These are phyloP conservation scores for Pichia sp. DNA, from an alignment of 1,139 yeast genomes.

Conservation along the genomic window DNA sequence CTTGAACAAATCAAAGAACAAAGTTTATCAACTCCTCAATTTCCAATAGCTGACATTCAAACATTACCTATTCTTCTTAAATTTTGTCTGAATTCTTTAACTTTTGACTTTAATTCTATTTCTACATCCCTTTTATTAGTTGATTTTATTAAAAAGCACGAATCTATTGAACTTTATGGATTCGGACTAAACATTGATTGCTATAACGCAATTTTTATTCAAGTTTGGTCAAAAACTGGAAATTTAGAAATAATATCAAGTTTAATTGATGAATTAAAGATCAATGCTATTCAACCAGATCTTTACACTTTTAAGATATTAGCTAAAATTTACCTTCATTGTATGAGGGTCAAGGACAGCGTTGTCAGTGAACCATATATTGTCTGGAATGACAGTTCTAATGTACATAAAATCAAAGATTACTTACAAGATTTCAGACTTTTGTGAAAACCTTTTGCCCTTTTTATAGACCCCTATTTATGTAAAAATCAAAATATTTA, in stretches of 20 bases:
- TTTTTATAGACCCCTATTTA: background rate
- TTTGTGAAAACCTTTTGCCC: background rate
- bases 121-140: constrained; percentile 25
- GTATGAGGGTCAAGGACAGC: constrained; percentile 24
- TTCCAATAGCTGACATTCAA: constrained; percentile 22
- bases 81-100: constrained; percentile 26
- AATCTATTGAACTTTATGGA: constrained; percentile 27
- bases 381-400: constrained; percentile 26
- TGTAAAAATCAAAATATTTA: too few relatives aligned
- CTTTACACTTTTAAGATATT: constrained; percentile 25
- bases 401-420: constrained; percentile 22
- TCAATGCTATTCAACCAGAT: constrained; percentile 30
- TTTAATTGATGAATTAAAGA: constrained; percentile 26
- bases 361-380: constrained; percentile 23
- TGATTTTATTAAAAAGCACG: constrained; percentile 24
- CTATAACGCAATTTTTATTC: constrained; percentile 26
- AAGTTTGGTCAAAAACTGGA: constrained; percentile 26
- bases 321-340: constrained; percentile 25
- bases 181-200: constrained; percentile 28
- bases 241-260: constrained; percentile 23
- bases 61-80: constrained; percentile 27
- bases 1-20: constrained; percentile 11
- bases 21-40: constrained; percentile 16
- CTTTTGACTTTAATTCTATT: constrained; percentile 26
- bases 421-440: constrained; percentile 16